These are phyloP conservation scores for Aspergillus awamori DNA, from an alignment of 2,329 filamentous ascomycete genomes.

Conservation along the genomic window DNA sequence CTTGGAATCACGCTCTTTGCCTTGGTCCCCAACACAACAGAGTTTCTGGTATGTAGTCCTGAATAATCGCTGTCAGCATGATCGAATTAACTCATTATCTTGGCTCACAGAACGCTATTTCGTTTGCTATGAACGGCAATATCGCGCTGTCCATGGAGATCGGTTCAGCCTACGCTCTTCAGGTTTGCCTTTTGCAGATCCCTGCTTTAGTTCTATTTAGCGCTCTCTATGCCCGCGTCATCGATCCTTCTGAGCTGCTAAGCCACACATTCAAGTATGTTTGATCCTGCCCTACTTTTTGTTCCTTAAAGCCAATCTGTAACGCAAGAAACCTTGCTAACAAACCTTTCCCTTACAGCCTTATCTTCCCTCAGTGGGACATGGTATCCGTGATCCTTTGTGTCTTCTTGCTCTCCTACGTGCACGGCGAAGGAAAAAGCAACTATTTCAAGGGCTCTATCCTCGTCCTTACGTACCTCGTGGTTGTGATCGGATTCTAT, in stretches of 20 bases:
- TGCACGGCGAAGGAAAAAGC: conserved; percentile 98
- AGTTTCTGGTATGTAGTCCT: conserved; percentile 76
- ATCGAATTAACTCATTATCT: not conserved
- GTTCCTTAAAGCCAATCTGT: not conserved
- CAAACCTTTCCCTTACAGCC: conserved; percentile 47
- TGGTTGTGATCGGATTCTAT: conserved; percentile 90
- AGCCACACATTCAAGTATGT: conserved; percentile 58
- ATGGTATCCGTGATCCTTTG: conserved; percentile 96
- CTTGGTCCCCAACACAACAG: conserved; percentile 95
- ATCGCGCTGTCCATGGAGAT: conserved; percentile 99
- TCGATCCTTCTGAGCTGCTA: conserved; percentile 58
- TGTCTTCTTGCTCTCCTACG: conserved; percentile 94
- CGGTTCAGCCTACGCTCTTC: conserved; percentile 91
- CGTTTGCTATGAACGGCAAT: conserved; percentile 99
- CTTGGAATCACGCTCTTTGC: conserved; percentile 95
- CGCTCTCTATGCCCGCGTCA: conserved; percentile 66
- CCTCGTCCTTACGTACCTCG: conserved; percentile 86
- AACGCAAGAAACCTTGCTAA: conserved; percentile 1
- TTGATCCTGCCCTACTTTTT: not conserved
- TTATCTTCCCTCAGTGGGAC: conserved; percentile 98
- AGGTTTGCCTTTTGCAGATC: conserved; percentile 93
- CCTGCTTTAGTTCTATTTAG: conserved; percentile 91
- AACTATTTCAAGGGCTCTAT: conserved; percentile 99
- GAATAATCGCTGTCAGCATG: not conserved
- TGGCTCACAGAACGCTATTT: conserved; percentile 81